phyloP scores from a whole-genome alignment of 495 filamentous ascomycete species.

The Geoglossum glabrum region DNA sequence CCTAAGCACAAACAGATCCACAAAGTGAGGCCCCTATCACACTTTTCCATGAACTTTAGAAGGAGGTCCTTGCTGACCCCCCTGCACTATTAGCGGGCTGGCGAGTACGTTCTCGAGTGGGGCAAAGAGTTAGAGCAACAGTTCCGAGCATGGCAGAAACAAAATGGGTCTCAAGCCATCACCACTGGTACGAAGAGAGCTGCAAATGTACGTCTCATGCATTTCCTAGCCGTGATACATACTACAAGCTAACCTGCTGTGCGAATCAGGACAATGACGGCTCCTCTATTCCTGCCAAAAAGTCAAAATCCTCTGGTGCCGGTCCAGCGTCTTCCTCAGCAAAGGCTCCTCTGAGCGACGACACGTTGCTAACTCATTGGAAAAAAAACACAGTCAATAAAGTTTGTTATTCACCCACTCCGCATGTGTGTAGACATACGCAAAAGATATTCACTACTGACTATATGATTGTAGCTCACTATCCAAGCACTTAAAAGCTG shows the following conservation, averaged over 20 bases:
- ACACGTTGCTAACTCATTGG: slow-evolving; percentile 39
- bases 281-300: slow-evolving; percentile 3
- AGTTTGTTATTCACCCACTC: slow-evolving; percentile 13
- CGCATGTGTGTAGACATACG: not conserved
- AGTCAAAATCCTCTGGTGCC: slow-evolving; percentile 9
- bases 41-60: not conserved
- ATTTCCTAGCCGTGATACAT: not conserved
- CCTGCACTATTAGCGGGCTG: slow-evolving; percentile 32
- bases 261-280: slow-evolving; percentile 15
- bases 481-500: slow-evolving; percentile 50
- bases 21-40: slow-evolving; percentile 28
- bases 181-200: slow-evolving; percentile 25
- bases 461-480: slow-evolving; percentile 28
- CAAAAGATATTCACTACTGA: not conserved
- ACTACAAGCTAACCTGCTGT: not conserved
- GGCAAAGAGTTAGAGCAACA: slow-evolving; percentile 40
- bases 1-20: slow-evolving; percentile 72
- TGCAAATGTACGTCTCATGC: slow-evolving; percentile 16
- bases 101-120: slow-evolving; percentile 59
- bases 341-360: slow-evolving; percentile 23
- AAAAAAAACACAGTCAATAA: slow-evolving; percentile 43
- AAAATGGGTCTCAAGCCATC: slow-evolving; percentile 15
- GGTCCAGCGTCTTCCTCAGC: slow-evolving; percentile 20
- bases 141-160: slow-evolving; percentile 23
- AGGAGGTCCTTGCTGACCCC: not conserved